Conservation (phyloP, 2,329 filamentous ascomycete species). For the Phialophora verrucosa region DNA sequence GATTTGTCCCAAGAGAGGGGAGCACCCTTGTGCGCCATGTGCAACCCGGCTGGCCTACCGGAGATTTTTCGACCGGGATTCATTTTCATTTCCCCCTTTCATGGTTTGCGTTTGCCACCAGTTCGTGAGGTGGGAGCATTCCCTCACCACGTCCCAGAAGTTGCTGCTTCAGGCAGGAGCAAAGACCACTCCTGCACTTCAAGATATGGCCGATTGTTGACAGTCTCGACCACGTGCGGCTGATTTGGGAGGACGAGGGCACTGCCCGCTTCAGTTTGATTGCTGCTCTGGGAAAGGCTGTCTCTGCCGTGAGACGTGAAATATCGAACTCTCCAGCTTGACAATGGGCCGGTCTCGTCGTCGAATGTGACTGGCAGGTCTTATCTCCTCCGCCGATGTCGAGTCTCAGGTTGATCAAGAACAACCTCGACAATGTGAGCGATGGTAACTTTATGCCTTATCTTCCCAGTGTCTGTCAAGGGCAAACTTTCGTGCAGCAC, state of each 20-base stretch:
- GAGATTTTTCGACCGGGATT: slow-evolving; percentile 10
- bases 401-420: too few relatives aligned
- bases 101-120: neutral
- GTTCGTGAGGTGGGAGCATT: neutral
- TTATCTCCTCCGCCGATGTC: too few relatives aligned
- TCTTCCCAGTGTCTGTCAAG: neutral
- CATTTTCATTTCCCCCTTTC: slow-evolving; percentile 14
- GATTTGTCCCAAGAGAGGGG: neutral
- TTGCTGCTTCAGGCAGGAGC: too few relatives aligned
- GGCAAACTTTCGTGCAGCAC: too few relatives aligned
- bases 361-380: too few relatives aligned
- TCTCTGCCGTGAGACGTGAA: neutral
- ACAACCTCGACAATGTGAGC: too few relatives aligned
- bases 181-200: too few relatives aligned
- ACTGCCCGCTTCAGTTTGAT: neutral
- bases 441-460: too few relatives aligned
- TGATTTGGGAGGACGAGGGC: neutral
- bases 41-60: neutral
- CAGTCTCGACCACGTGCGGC: neutral
- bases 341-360: too few relatives aligned
- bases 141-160: too few relatives aligned
- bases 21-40: slow-evolving; percentile 6
- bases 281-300: neutral
- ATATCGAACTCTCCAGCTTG: too few relatives aligned
- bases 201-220: neutral